A percentile compares a stretch with the other conserved stretches of the same genome.
Conservation (phyloP, 2,329 filamentous ascomycete genomes). For the Cladosporium sp. region DNA sequence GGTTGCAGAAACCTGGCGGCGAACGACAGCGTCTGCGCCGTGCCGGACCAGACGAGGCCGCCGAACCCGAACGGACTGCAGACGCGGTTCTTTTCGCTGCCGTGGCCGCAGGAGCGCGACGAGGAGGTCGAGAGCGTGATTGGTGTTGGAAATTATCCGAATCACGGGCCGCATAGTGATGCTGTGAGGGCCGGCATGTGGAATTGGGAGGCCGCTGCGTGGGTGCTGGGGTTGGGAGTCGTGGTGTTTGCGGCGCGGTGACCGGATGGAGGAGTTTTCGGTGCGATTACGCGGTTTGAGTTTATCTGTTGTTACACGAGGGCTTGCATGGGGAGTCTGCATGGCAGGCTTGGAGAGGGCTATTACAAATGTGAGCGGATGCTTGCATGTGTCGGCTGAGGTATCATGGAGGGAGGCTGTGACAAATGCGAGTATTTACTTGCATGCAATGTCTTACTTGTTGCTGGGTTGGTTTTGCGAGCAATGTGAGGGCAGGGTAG, state of each 20-base stretch:
- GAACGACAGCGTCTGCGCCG: constrained; percentile 10
- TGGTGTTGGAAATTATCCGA: not conserved
- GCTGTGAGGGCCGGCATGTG: not conserved
- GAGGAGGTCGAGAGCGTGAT: not conserved
- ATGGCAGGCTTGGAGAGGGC: too few species aligned
- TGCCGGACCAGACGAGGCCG: constrained; percentile 16
- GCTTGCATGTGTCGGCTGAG: too few species aligned
- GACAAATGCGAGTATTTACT: too few species aligned
- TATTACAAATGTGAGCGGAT: too few species aligned
- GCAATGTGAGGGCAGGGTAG: too few species aligned
- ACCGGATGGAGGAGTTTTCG: not conserved
- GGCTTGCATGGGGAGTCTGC: too few species aligned
- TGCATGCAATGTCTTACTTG: too few species aligned
- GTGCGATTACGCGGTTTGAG: too few species aligned
- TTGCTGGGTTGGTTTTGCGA: too few species aligned
- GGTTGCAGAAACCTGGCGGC: not conserved
- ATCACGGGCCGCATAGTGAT: not conserved
- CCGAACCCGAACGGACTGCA: constrained; percentile 16
- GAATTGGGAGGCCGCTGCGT: not conserved
- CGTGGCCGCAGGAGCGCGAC: not conserved
- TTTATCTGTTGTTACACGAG: too few species aligned
- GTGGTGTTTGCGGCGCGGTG: not conserved
- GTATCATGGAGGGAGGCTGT: too few species aligned
- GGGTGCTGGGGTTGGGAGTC: not conserved
- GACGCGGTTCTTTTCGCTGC: constrained; percentile 14